Conservation (phyloP, 164 flowering plant genomes). For the Taxillus chinensis region DNA sequence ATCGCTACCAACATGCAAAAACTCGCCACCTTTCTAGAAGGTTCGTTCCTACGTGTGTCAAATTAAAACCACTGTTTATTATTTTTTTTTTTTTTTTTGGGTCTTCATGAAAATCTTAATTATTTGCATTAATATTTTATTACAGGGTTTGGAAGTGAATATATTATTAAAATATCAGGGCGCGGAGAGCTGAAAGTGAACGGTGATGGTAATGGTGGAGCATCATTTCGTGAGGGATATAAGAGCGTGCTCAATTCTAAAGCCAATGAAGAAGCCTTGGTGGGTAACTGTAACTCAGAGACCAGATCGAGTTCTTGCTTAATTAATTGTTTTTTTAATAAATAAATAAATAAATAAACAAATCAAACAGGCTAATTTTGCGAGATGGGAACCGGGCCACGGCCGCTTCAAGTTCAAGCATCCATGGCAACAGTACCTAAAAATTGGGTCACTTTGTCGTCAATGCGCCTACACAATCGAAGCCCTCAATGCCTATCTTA, state of each 20-base stretch:
- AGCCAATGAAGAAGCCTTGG: slow-evolving; percentile 20
- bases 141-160: slow-evolving; percentile 19
- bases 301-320: too few relatives aligned
- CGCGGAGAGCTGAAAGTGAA: slow-evolving; percentile 3
- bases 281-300: slow-evolving; percentile 6
- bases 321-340: neutral
- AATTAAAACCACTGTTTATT: too few relatives aligned
- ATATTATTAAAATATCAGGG: neutral
- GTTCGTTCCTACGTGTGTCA: neutral
- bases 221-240: slow-evolving; percentile 10
- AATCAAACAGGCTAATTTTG: slow-evolving; percentile 31
- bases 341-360: too few relatives aligned
- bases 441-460: slow-evolving; percentile 20
- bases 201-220: slow-evolving; percentile 6
- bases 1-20: slow-evolving; percentile 17
- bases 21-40: slow-evolving; percentile 19
- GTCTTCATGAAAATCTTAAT: too few relatives aligned
- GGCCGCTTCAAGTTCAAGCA: slow-evolving; percentile 27
- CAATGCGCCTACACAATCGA: slow-evolving; percentile 30
- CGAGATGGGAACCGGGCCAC: slow-evolving; percentile 42
- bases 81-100: too few relatives aligned
- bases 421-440: slow-evolving; percentile 38
- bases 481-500: slow-evolving; percentile 21
- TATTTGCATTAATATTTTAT: neutral
- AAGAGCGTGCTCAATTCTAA: slow-evolving; percentile 23